Percentiles rank a stretch among this genome's conserved stretches.
phyloP scores from a whole-genome alignment of 805 yeast species.

The Candida alai region DNA sequence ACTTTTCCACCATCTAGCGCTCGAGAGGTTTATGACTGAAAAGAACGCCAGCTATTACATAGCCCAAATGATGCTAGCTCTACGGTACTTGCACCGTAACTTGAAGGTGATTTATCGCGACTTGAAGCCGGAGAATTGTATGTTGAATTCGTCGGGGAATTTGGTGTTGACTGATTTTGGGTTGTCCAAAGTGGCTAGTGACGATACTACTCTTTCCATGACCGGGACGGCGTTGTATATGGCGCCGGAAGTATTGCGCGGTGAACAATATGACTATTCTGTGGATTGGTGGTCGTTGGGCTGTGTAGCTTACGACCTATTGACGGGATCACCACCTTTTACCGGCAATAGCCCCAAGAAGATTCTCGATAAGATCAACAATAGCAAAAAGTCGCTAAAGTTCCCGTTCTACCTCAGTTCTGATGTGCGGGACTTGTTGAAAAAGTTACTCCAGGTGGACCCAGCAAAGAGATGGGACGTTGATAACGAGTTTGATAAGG shows the following conservation, averaged over 20 bases:
- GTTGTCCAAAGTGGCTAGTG: conserved; percentile 33
- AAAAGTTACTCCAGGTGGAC: conserved; percentile 33
- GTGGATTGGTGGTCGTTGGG: conserved; percentile 50
- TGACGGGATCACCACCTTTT: conserved; percentile 44
- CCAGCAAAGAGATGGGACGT: conserved; percentile 35
- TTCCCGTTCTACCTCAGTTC: conserved; percentile 38
- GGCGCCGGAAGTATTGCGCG: conserved; percentile 45
- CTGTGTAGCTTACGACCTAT: conserved; percentile 40
- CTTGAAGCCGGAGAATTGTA: conserved; percentile 44
- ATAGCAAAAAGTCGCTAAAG: conserved; percentile 26
- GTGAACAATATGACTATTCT: conserved; percentile 37
- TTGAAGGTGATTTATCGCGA: conserved; percentile 41
- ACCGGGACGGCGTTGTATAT: conserved; percentile 46
- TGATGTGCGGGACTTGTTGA: conserved; percentile 41
- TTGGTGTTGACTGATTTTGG: conserved; percentile 45
- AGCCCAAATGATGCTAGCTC: conserved; percentile 40
- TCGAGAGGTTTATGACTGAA: conserved; percentile 21
- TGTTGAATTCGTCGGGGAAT: conserved; percentile 38
- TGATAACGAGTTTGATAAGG: conserved; percentile 30
- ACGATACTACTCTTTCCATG: conserved; percentile 25
- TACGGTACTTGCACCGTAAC: conserved; percentile 33
- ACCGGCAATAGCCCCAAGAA: conserved; percentile 39
- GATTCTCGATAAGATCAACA: conserved; percentile 36
- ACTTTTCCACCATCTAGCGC: conserved; percentile 39
- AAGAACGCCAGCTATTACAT: conserved; percentile 38